Evolutionary conservation across 257 asterid genomes (phyloP).

Genomic region (Fraxinus excelsior): DNA sequence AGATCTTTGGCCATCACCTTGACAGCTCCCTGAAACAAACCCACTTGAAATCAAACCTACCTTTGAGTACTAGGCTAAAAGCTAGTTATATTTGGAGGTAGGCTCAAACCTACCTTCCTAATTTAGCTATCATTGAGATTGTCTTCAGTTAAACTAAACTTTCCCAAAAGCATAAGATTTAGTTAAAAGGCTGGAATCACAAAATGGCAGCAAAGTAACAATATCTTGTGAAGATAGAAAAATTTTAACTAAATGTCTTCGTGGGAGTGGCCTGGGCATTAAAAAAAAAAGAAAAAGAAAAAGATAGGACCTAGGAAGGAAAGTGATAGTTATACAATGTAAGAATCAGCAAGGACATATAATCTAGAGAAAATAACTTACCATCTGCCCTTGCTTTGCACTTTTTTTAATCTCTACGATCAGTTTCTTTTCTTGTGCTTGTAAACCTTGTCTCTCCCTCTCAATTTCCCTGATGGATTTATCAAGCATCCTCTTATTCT

Average conservation of each 20-base stretch:
- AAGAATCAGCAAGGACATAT: not conserved
- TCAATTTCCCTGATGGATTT: slow-evolving; percentile 47
- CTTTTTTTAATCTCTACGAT: slow-evolving; percentile 57
- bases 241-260: slow-evolving; percentile 10
- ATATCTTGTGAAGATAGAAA: not conserved
- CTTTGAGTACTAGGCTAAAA: slow-evolving; percentile 15
- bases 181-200: not conserved
- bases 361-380: slow-evolving; percentile 22
- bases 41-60: slow-evolving; percentile 29
- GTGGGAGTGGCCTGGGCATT: not conserved
- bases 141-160: not conserved
- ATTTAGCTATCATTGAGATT: not conserved
- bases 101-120: not conserved
- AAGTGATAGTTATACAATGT: not conserved
- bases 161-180: not conserved
- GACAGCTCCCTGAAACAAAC: slow-evolving; percentile 86
- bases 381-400: slow-evolving; percentile 67
- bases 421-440: slow-evolving; percentile 55
- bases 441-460: slow-evolving; percentile 58
- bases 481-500: slow-evolving; percentile 54
- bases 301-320: not conserved
- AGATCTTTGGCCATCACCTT: slow-evolving; percentile 99
- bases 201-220: not conserved
- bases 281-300: not conserved
- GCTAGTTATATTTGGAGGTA: not conserved